Base-by-base conservation (phyloP, 2,329 filamentous ascomycete species). In the Calonectria hongkongensis region DNA sequence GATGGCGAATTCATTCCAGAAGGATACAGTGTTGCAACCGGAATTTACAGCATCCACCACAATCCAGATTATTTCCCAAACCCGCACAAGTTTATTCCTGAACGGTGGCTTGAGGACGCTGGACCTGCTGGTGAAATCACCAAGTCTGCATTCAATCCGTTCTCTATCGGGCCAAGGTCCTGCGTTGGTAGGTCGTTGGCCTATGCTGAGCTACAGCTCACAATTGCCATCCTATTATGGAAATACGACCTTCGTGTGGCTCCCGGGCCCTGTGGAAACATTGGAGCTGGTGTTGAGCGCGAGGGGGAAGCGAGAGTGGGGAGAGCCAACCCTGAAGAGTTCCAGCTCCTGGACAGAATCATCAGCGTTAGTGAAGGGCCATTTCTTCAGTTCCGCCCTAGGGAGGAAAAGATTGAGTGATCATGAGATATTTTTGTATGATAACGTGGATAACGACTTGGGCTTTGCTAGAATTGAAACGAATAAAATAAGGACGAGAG, bases 11-110 rank as follows among this genome's bases (percentile, higher is more conserved):
- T 56, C 18, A 56, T 56, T 28, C 50, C 50, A 3, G 50, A 56
- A 18, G 50, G 50, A 12, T 56, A 21, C 50, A 36, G 16, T 8
- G 50, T 56, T 13, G 50, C 4, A 12, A 36, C 50, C 10, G 50
- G 28, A 5, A 33, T 56, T 9, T 56, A 56, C 50, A 56, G 50
- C 28, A 56, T 56, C n/a, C 27, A 56, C 10, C 50, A 56, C 50
- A 56, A 36, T 21, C 2, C 50, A 4, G 28, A 56, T 28, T 56
- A 56, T 12, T 56, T 56, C 9, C 18, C 28, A 18, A 56, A 36
- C 28, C 50, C 50, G 16, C 50, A 56, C 50, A 28, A n/a, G 50
- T 56, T 56, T 18, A 56, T 36, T 21, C 50, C 50, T 12, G 50
- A 56, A 9, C 50, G 50, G 10, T 56, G 50, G 50, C 18, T 56